Conservation (phyloP, 2,329 filamentous ascomycete genomes). For the Coniochaeta sp. region DNA sequence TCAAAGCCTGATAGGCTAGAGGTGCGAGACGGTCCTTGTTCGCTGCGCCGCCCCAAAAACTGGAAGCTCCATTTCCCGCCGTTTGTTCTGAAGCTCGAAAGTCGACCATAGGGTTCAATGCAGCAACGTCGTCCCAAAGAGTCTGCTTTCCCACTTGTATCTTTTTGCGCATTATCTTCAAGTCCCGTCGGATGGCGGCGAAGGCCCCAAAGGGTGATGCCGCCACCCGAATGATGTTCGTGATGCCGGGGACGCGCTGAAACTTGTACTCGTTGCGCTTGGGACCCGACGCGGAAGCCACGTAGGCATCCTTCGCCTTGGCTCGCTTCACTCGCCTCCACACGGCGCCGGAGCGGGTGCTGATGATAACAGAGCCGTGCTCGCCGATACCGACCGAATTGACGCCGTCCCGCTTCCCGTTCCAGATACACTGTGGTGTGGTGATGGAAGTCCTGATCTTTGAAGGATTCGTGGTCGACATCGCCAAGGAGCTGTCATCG, state of each 20-base stretch:
- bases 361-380: constrained; percentile 90
- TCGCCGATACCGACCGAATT: constrained; percentile 84
- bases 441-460: constrained; percentile 84
- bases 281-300: constrained; percentile 39
- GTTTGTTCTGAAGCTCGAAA: constrained; percentile 40
- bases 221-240: constrained; percentile 73
- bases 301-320: constrained; percentile 65
- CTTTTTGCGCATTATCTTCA: constrained; percentile 67
- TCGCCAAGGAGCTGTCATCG: constrained; percentile 51
- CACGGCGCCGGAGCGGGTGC: constrained; percentile 84
- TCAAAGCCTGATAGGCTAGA: constrained; percentile 46
- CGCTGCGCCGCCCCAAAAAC: constrained; percentile 30
- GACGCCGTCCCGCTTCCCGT: constrained; percentile 77
- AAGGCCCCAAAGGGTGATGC: constrained; percentile 89
- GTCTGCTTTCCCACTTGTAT: constrained; percentile 60
- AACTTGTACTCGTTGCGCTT: constrained; percentile 93
- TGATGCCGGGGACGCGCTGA: constrained; percentile 80
- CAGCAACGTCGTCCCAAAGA: constrained; percentile 67
- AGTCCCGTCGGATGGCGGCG: constrained; percentile 78
- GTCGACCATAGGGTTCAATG: constrained; percentile 60
- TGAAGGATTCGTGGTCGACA: constrained; percentile 85
- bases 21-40: constrained; percentile 47
- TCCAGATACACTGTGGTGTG: constrained; percentile 77
- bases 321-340: constrained; percentile 81
- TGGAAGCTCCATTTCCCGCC: constrained; percentile 18